These are phyloP conservation scores for Exutisphaerella laricina DNA, from an alignment of 2,329 filamentous ascomycete species.

Conservation along the genomic window DNA sequence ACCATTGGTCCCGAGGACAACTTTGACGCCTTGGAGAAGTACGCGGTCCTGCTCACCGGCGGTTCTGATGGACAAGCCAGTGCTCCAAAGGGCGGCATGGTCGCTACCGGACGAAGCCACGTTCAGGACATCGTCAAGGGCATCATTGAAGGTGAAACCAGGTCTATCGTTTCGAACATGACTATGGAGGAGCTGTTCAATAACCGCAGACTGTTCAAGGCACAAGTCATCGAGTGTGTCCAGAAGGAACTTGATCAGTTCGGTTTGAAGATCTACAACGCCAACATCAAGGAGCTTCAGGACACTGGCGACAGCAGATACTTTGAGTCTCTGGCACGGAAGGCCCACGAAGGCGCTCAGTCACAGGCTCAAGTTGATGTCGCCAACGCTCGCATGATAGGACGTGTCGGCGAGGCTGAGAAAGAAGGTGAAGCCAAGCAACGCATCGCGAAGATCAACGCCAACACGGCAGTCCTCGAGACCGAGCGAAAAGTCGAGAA, in stretches of 20 bases:
- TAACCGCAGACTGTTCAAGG: constrained; percentile 40
- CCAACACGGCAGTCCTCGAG: constrained; percentile 76
- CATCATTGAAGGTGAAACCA: constrained; percentile 83
- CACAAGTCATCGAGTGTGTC: constrained; percentile 57
- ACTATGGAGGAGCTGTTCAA: constrained; percentile 91
- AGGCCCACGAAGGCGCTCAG: constrained; percentile 77
- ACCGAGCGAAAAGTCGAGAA: constrained; percentile 80
- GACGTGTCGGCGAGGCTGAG: constrained; percentile 71
- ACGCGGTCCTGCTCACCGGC: constrained; percentile 67
- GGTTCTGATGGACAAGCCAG: constrained; percentile 46
- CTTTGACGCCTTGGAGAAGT: constrained; percentile 66
- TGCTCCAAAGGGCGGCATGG: constrained; percentile 31
- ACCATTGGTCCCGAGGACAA: constrained; percentile 77
- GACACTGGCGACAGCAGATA: constrained; percentile 78
- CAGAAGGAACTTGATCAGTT: constrained; percentile 76
- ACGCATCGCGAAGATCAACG: constrained; percentile 81
- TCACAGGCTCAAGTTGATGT: constrained; percentile 68
- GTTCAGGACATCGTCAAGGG: constrained; percentile 82
- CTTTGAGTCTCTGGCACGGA: constrained; percentile 73
- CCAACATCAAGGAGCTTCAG: constrained; percentile 81
- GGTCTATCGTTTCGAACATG: constrained; percentile 78
- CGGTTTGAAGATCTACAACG: constrained; percentile 61
- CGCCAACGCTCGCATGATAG: constrained; percentile 53
- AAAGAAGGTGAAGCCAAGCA: constrained; percentile 76
- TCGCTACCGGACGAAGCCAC: constrained; percentile 52